Conservation (phyloP, 148 eudicot genomes). For the Rhododendron molle region DNA sequence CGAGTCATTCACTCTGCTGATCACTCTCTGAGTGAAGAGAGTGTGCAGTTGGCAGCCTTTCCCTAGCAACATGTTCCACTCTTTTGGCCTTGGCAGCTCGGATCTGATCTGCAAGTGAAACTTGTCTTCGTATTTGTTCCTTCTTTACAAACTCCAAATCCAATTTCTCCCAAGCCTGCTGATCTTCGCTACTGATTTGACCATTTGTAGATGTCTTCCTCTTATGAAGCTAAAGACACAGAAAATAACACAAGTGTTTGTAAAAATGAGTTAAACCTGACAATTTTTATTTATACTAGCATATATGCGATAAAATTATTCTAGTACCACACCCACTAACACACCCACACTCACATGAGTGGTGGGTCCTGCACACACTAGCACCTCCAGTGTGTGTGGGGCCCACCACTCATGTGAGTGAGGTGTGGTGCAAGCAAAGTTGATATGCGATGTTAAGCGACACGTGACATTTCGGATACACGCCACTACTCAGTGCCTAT, state of each 20-base stretch:
- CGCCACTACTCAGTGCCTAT: background rate
- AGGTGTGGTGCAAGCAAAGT: no score
- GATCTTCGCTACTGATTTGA: slow-evolving; percentile 26
- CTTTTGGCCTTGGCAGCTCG: slow-evolving; percentile 67
- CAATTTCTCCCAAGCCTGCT: slow-evolving; percentile 55
- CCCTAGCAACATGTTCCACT: slow-evolving; percentile 8
- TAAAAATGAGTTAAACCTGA: background rate
- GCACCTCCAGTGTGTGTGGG: no score
- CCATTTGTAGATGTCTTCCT: slow-evolving; percentile 43
- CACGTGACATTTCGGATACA: background rate
- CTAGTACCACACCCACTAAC: no score
- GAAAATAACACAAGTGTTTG: background rate
- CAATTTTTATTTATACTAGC: background rate
- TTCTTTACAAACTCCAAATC: slow-evolving; percentile 52
- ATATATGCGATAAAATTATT: background rate
- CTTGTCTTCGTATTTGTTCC: slow-evolving; percentile 30
- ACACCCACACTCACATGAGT: no score
- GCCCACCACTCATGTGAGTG: no score
- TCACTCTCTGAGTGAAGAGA: slow-evolving; percentile 3
- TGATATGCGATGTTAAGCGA: background rate
- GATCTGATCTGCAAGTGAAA: slow-evolving; percentile 87
- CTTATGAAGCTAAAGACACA: slow-evolving; percentile 38
- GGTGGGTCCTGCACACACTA: no score
- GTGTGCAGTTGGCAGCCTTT: slow-evolving; percentile 15
- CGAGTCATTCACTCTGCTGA: slow-evolving; percentile 4